Base-by-base conservation (phyloP, 306 rosid genomes). In the Vigna unguiculata region DNA sequence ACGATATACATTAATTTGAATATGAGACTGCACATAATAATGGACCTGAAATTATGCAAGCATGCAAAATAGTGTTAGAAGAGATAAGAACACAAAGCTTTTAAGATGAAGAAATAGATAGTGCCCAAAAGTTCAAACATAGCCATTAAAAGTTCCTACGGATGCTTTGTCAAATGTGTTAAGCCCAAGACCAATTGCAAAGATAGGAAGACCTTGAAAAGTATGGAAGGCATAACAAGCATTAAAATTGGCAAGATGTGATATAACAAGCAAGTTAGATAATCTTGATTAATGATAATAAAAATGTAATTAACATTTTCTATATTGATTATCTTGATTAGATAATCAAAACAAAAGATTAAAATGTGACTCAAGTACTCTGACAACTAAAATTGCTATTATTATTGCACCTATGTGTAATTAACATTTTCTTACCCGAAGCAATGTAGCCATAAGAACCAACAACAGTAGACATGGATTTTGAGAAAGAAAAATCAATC, bases 21-120 rank as follows among this genome's bases (percentile, higher is more conserved):
- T 95, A 83, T 95, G 98, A 71, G 98, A 95, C 87, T 95, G 98
- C 86, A 95, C 97, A 87, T 95, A 95, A 86, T 88, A 89, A 80
- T 92, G 90, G 69, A 92, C 97, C 98, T 95, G 88, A 28, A 84
- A 43, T 22, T 63, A 77, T 51, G 61, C 45, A 68, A 38, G 22
- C 11, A 20, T 3, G 43, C 20, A 22, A 68, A 71, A 71, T 60
- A 58, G 54, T 25, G 40, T 66, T 59, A 10, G 69, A 80, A 17
- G 19, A 30, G 13, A 76, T 59, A 30, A 36, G 36, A 84, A 67
- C 60, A 21, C 25, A 36, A 10, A 12, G 55, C n/a, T 52, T 34
- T 51, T 53, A 52, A 59, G 70, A 76, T n/a, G 43, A 59, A 78
- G 43, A 45, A 59, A 47, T 49, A 53, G 49, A 76, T 12, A 40